These are phyloP conservation scores for Aspergillus puulaauensis DNA, from an alignment of 2,329 filamentous ascomycete species.

Conservation along the genomic window DNA sequence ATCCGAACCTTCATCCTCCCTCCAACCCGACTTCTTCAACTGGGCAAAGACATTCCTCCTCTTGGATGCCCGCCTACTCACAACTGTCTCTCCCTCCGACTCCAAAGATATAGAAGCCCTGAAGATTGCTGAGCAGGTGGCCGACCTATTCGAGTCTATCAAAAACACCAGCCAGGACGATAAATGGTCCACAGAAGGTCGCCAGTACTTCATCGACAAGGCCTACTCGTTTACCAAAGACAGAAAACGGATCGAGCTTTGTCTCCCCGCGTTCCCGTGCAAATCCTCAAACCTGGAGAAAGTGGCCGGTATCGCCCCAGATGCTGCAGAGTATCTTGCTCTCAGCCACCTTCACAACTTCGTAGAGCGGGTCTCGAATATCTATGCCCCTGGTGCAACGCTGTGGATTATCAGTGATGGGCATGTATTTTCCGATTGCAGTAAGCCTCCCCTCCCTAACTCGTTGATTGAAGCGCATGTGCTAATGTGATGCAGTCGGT, in stretches of 20 bases:
- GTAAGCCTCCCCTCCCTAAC: conserved; percentile 20
- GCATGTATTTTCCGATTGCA: conserved; percentile 46
- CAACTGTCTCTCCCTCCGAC: not conserved
- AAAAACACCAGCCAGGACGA: not conserved
- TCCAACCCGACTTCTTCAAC: not conserved
- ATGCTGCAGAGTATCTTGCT: conserved; percentile 37
- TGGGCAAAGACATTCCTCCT: not conserved
- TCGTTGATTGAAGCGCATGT: conserved; percentile 13
- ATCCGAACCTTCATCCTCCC: not conserved
- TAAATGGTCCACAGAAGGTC: not conserved
- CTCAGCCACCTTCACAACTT: conserved; percentile 32
- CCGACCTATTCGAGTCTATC: not conserved
- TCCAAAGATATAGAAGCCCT: not conserved
- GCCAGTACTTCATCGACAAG: not conserved
- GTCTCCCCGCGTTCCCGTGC: conserved; percentile 43
- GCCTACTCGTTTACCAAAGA: conserved; percentile 16
- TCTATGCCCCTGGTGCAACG: conserved; percentile 35
- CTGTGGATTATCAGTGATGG: conserved; percentile 44
- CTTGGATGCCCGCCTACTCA: not conserved
- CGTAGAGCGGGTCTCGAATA: conserved; percentile 25
- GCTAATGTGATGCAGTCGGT: not conserved
- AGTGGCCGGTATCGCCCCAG: conserved; percentile 32
- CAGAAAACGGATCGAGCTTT: conserved; percentile 25
- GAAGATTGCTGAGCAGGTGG: not conserved
- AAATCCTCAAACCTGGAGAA: conserved; percentile 41